A percentile compares a stretch with the other conserved stretches of the same genome.
These are phyloP conservation scores for Trichoderma semiorbis DNA, from an alignment of 2,329 filamentous ascomycete genomes.

Conservation along the genomic window DNA sequence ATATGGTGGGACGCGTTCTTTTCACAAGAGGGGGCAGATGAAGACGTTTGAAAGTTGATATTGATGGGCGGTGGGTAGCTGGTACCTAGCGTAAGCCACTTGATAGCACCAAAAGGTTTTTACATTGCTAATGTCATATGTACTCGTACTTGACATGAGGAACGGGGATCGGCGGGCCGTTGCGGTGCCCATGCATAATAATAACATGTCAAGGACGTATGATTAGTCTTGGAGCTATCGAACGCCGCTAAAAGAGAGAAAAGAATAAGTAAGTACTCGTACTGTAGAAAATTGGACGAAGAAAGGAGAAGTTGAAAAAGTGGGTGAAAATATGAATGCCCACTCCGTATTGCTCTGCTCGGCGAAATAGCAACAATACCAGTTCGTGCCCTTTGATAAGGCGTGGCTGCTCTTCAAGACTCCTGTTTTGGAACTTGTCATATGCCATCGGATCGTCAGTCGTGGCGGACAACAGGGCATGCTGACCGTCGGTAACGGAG, in stretches of 20 bases:
- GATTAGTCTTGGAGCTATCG: not conserved
- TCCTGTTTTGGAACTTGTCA: not conserved
- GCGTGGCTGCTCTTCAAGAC: not conserved
- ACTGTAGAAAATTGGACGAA: not conserved
- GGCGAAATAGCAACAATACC: not conserved
- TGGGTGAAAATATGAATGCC: not conserved
- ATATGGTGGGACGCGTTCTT: constrained; percentile 7
- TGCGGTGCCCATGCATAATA: not conserved
- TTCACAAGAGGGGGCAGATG: not conserved
- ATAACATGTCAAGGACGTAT: not conserved
- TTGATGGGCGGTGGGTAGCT: not conserved
- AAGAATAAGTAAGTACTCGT: not conserved
- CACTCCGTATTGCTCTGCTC: not conserved
- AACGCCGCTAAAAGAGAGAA: not conserved
- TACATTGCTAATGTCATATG: not conserved
- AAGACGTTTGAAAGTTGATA: not conserved
- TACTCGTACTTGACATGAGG: not conserved
- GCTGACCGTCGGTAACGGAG: not conserved
- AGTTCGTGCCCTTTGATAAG: not conserved
- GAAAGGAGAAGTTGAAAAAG: not conserved
- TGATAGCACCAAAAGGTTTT: not conserved
- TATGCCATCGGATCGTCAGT: not conserved
- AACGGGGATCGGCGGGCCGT: constrained; percentile 11
- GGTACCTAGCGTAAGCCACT: not conserved
- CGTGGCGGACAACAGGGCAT: not conserved